A percentile compares a stretch with the other conserved stretches of the same genome.
Evolutionary conservation across 1,139 yeast species (phyloP).

Genomic region (Yamadazyma membranifaciens): DNA sequence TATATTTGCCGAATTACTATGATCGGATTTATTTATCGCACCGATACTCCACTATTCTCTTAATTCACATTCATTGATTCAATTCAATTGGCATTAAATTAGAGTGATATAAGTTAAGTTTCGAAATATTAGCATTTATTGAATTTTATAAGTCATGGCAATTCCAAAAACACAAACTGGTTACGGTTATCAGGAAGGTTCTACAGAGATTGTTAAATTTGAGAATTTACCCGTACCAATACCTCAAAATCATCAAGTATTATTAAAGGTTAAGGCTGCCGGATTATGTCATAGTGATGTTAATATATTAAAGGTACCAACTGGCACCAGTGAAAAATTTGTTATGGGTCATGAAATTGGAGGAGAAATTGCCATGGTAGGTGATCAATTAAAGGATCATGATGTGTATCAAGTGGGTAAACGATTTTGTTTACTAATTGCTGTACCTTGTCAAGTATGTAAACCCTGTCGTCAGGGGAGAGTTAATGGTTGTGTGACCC

Average conservation of each 20-base stretch:
- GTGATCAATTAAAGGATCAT: slow-evolving; percentile 27
- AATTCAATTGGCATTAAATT: too few relatives aligned
- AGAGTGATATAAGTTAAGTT: neutral
- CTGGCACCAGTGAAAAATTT: slow-evolving; percentile 25
- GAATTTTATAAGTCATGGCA: slow-evolving; percentile 5
- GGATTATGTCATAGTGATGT: slow-evolving; percentile 55
- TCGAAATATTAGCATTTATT: neutral
- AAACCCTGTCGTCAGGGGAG: slow-evolving; percentile 39
- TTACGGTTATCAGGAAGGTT: slow-evolving; percentile 25
- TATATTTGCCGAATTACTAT: too few relatives aligned
- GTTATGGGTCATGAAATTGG: slow-evolving; percentile 62
- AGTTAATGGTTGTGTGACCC: slow-evolving; percentile 36
- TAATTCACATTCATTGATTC: too few relatives aligned
- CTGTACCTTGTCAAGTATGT: slow-evolving; percentile 46
- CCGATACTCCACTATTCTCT: too few relatives aligned
- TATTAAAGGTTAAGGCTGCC: slow-evolving; percentile 50
- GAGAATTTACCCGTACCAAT: slow-evolving; percentile 33
- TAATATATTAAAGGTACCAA: slow-evolving; percentile 31
- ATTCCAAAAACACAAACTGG: slow-evolving; percentile 22
- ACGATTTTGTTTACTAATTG: slow-evolving; percentile 36
- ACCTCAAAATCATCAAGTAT: slow-evolving; percentile 36
- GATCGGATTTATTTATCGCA: too few relatives aligned
- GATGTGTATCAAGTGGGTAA: slow-evolving; percentile 30
- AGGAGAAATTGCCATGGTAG: slow-evolving; percentile 44
- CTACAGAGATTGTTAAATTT: slow-evolving; percentile 21